phyloP scores from a whole-genome alignment of 1,284 basidiomycete species.

The Ceratobasidium sp. region DNA sequence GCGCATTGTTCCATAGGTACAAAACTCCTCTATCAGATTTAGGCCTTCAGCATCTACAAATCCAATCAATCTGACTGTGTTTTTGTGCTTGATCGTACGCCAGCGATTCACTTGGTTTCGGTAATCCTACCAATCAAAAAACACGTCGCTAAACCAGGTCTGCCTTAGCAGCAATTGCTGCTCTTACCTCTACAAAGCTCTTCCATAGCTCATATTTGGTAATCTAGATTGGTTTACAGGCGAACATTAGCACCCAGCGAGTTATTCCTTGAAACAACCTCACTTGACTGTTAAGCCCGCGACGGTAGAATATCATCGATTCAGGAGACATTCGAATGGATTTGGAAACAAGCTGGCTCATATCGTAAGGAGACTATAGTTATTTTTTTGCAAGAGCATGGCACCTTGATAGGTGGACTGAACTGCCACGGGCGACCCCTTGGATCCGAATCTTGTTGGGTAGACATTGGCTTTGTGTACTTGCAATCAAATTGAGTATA shows the following conservation, averaged over 20 bases:
- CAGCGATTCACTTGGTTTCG: neutral
- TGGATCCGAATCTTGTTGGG: neutral
- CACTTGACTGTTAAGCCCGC: neutral
- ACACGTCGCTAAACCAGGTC: neutral
- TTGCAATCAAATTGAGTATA: too few relatives aligned
- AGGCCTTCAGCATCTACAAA: neutral
- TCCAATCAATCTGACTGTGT: neutral
- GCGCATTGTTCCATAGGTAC: neutral
- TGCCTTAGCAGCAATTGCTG: neutral
- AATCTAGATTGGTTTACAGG: neutral
- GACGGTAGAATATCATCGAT: neutral
- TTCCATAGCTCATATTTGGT: neutral
- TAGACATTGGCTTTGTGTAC: neutral
- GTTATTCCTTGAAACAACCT: neutral
- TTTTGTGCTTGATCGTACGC: neutral
- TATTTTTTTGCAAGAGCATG: neutral
- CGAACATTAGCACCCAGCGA: neutral
- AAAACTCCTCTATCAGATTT: conserved; percentile 2
- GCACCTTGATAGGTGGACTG: neutral
- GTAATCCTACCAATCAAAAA: neutral
- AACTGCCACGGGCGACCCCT: neutral
- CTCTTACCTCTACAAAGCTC: neutral
- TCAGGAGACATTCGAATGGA: neutral
- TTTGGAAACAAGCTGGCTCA: neutral
- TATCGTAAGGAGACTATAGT: neutral